These are phyloP conservation scores for Claviceps humidiphila DNA, from an alignment of 2,329 filamentous ascomycete species.

Conservation along the genomic window DNA sequence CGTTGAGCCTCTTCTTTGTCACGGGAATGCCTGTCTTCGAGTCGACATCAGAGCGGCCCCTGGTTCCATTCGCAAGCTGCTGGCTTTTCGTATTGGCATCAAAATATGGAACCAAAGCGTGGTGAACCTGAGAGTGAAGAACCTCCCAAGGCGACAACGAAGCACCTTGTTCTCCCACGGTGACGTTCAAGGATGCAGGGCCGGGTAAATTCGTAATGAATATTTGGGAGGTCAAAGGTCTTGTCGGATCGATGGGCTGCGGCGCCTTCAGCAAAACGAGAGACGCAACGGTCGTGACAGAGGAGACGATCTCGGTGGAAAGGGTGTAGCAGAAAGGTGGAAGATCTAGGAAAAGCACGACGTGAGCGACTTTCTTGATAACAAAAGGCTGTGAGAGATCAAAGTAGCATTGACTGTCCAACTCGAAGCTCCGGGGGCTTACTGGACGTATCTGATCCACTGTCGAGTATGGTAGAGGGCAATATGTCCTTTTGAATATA, in stretches of 20 bases:
- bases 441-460: slow-evolving; percentile 34
- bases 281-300: slow-evolving; percentile 68
- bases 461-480: slow-evolving; percentile 36
- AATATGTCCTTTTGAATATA: slow-evolving; percentile 80
- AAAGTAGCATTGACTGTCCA: not conserved
- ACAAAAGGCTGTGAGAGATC: not conserved
- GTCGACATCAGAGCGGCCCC: slow-evolving; percentile 71
- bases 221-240: slow-evolving; percentile 77
- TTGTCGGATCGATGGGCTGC: slow-evolving; percentile 68
- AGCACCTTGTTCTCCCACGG: slow-evolving; percentile 55
- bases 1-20: slow-evolving; percentile 94
- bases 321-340: slow-evolving; percentile 62
- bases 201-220: slow-evolving; percentile 88
- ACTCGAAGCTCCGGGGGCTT: slow-evolving; percentile 11
- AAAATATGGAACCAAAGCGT: slow-evolving; percentile 88
- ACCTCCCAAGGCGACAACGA: slow-evolving; percentile 79
- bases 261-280: slow-evolving; percentile 85
- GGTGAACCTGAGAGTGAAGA: slow-evolving; percentile 81
- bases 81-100: slow-evolving; percentile 86
- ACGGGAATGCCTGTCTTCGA: slow-evolving; percentile 89
- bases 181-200: slow-evolving; percentile 54
- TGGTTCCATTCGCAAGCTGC: slow-evolving; percentile 49
- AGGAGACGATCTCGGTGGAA: slow-evolving; percentile 67
- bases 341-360: slow-evolving; percentile 21
- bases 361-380: not conserved